Base-by-base conservation (phyloP, 257 asterid species). In the Coffea eugenioides region DNA sequence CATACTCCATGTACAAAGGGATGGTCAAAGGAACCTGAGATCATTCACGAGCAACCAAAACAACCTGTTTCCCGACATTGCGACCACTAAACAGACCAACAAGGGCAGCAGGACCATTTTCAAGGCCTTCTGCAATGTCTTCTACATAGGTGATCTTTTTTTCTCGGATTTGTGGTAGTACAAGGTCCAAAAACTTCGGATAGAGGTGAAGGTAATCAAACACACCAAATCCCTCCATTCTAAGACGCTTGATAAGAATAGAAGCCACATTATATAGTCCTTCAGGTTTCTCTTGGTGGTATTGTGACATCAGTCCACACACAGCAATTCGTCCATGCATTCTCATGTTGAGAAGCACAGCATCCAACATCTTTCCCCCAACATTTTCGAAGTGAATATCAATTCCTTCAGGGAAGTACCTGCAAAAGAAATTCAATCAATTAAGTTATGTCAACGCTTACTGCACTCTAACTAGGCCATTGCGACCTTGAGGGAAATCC, bases 251-350 rank as follows among this genome's bases (percentile, higher is more conserved):
- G 7, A 27, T 0, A 16, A 85, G 16, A 14, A 87, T 71, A 45
- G 14, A 8, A 25, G 31, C 45, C 77, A 90, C 64, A 80, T 84
- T 87, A 62, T 86, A 84, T 23, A 87, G 80, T 11, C 87, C 85
- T 51, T 90, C 88, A 0, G 87, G 86, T 57, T 81, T 57, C 0
- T 78, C 88, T 11, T 82, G 87, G 51, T 84, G 82, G 76, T 90
- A 88, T 23, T 90, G 94, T 12, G 92, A 90, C 78, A 90, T 87
- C 81, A 84, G 69, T 16, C 87, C 87, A 48, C 85, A 84, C 2
- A 78, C 75, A 43, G 82, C 79, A 23, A 84, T 73, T 10, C 87
- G 79, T 36, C 84, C 87, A 11, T 51, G 74, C 65, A 62, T 46
- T n/a, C 65, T 84, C 85, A 81, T 84, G 69, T 81, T 78, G 21